Evolutionary conservation across 139 green algal genomes (phyloP).

Genomic region (Chlamydomonas eustigma): DNA sequence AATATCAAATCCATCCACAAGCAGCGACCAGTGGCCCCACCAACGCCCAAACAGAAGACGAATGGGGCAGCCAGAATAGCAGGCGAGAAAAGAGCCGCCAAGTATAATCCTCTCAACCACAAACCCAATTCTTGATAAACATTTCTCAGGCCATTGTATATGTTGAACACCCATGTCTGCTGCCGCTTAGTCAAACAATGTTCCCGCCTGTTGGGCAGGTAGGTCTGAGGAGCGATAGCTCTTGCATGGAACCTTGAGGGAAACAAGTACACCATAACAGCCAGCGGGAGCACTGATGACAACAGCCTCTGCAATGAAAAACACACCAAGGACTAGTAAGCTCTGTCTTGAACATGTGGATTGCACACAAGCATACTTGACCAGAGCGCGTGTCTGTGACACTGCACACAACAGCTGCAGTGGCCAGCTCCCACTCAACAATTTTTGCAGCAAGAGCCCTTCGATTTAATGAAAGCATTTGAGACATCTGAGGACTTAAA

Average conservation of each 20-base stretch:
- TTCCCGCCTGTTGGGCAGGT: background rate
- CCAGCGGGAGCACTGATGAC: background rate
- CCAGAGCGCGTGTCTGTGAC: slow-evolving; percentile 10
- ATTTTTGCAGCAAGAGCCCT: background rate
- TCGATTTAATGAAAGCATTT: background rate
- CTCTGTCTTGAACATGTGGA: background rate
- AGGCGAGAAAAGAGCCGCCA: slow-evolving; percentile 65
- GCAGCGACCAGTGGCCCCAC: slow-evolving; percentile 13
- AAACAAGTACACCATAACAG: background rate
- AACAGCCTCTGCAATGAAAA: slow-evolving; percentile 1
- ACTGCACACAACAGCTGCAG: slow-evolving; percentile 8
- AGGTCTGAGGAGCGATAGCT: background rate
- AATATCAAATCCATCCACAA: slow-evolving; percentile 68
- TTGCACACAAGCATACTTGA: background rate
- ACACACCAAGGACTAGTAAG: background rate
- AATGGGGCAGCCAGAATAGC: slow-evolving; percentile 41
- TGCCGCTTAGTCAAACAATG: background rate
- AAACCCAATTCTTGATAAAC: slow-evolving; percentile 34
- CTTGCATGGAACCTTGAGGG: background rate
- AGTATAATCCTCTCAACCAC: slow-evolving; percentile 43
- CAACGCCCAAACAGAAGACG: slow-evolving; percentile 34
- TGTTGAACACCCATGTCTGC: background rate
- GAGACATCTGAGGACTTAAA: background rate
- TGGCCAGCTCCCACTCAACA: background rate
- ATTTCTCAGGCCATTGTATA: background rate